phyloP scores from a whole-genome alignment of 2,329 filamentous ascomycete genomes.

The Fusarium sp. region DNA sequence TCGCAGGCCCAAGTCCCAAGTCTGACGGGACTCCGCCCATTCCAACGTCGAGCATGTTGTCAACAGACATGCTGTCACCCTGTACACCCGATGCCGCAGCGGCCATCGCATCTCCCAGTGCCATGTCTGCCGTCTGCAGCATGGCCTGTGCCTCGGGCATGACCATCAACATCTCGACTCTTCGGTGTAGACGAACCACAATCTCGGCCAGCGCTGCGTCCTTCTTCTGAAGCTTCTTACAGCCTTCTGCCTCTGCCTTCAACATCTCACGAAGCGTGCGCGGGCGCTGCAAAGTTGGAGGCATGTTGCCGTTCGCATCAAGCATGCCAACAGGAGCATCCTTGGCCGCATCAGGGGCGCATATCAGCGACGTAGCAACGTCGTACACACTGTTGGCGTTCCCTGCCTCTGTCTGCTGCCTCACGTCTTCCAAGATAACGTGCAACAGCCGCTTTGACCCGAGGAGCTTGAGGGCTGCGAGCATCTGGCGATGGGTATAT shows the following conservation, averaged over 20 bases:
- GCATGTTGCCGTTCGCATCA: slow-evolving; percentile 52
- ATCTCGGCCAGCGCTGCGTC: slow-evolving; percentile 70
- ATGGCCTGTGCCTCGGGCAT: slow-evolving; percentile 55
- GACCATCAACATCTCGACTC: slow-evolving; percentile 74
- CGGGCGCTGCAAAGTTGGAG: slow-evolving; percentile 56
- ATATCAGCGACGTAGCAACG: slow-evolving; percentile 75
- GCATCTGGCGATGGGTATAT: slow-evolving; percentile 79
- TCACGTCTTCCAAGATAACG: slow-evolving; percentile 75
- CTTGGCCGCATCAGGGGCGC: slow-evolving; percentile 70
- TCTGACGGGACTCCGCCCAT: slow-evolving; percentile 53
- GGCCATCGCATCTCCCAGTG: slow-evolving; percentile 56
- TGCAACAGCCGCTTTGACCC: slow-evolving; percentile 71
- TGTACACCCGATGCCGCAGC: slow-evolving; percentile 56
- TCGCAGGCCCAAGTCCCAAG: slow-evolving; percentile 52
- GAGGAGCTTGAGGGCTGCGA: slow-evolving; percentile 69
- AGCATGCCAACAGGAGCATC: slow-evolving; percentile 49
- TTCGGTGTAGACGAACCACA: slow-evolving; percentile 70
- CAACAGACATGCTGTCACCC: slow-evolving; percentile 54
- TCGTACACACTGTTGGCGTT: slow-evolving; percentile 74
- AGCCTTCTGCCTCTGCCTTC: slow-evolving; percentile 68
- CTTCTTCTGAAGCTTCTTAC: slow-evolving; percentile 65
- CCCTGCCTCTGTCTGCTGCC: slow-evolving; percentile 68
- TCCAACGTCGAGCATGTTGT: slow-evolving; percentile 60
- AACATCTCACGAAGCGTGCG: slow-evolving; percentile 72
- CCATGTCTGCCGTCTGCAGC: slow-evolving; percentile 56